phyloP scores from a whole-genome alignment of 345 rosid genomes.

The Citrus maxima region DNA sequence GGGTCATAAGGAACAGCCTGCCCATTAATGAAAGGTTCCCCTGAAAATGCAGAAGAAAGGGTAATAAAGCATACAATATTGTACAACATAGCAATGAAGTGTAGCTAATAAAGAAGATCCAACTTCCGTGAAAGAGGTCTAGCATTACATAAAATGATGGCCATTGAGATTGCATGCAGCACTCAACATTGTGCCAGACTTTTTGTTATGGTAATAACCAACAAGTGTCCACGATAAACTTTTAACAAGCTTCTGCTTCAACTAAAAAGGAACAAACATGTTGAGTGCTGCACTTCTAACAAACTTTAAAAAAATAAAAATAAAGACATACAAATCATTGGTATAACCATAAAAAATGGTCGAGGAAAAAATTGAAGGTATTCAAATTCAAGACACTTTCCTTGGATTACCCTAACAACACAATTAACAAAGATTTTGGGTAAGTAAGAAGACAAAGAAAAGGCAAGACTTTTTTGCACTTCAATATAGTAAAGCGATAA shows the following conservation, averaged over 20 bases:
- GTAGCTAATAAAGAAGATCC: not conserved
- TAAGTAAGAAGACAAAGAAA: not conserved
- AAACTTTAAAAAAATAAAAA: no score
- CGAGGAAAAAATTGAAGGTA: not conserved
- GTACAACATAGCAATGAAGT: not conserved
- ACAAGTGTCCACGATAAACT: not conserved
- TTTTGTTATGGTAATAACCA: not conserved
- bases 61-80: not conserved
- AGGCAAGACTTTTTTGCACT: not conserved
- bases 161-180: not conserved
- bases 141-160: not conserved
- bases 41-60: conserved; percentile 26
- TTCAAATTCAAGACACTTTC: not conserved
- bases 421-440: not conserved
- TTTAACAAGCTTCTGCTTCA: not conserved
- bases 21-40: conserved; percentile 95
- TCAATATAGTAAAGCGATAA: not conserved
- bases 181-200: not conserved
- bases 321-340: not conserved
- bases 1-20: conserved; percentile 95
- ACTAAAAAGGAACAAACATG: not conserved
- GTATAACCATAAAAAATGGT: not conserved
- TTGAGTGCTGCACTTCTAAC: not conserved
- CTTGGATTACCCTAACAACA: not conserved
- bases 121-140: not conserved